These are phyloP conservation scores for Ustilago tritici DNA, from an alignment of 1,284 basidiomycete species.

Conservation along the genomic window DNA sequence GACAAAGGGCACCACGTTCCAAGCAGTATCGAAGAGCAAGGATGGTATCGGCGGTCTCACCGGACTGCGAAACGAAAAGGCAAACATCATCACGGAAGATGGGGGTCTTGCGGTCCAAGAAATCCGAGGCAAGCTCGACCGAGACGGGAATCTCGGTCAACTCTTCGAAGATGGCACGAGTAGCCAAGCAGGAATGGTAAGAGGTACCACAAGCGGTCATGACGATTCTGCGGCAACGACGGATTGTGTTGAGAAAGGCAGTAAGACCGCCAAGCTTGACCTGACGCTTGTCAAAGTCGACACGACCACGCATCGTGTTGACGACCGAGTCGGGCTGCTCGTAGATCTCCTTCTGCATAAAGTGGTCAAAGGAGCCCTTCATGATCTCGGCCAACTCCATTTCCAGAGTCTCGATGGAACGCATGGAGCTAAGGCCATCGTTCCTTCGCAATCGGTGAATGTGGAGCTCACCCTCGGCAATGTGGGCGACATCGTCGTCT, in stretches of 20 bases:
- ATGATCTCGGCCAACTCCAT: constrained; percentile 99
- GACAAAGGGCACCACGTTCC: constrained; percentile 92
- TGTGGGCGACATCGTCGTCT: constrained; percentile 99
- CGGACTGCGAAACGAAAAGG: constrained; percentile 96
- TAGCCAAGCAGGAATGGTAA: constrained; percentile 97
- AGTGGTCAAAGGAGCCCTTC: constrained; percentile 99
- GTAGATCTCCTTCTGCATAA: constrained; percentile 99
- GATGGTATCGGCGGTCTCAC: constrained; percentile 98
- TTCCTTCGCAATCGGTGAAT: constrained; percentile 97
- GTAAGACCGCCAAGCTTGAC: constrained; percentile 96
- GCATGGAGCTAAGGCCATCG: constrained; percentile 80
- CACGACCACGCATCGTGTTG: constrained; percentile 99
- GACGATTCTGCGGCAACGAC: constrained; percentile 91
- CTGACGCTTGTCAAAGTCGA: constrained; percentile 94
- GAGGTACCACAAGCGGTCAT: constrained; percentile 98
- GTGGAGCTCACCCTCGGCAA: constrained; percentile 93
- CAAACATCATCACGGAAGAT: constrained; percentile 99
- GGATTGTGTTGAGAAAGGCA: constrained; percentile 93
- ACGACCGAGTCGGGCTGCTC: constrained; percentile 99
- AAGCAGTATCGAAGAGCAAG: constrained; percentile 95
- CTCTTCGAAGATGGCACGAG: constrained; percentile 98
- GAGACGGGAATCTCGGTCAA: constrained; percentile 98
- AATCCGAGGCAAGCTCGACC: constrained; percentile 97
- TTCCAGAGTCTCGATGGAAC: constrained; percentile 98
- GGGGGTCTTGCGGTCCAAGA: constrained; percentile 97